Evolutionary conservation across 2,329 filamentous ascomycete genomes (phyloP).

Genomic region (Colletotrichum sp.): DNA sequence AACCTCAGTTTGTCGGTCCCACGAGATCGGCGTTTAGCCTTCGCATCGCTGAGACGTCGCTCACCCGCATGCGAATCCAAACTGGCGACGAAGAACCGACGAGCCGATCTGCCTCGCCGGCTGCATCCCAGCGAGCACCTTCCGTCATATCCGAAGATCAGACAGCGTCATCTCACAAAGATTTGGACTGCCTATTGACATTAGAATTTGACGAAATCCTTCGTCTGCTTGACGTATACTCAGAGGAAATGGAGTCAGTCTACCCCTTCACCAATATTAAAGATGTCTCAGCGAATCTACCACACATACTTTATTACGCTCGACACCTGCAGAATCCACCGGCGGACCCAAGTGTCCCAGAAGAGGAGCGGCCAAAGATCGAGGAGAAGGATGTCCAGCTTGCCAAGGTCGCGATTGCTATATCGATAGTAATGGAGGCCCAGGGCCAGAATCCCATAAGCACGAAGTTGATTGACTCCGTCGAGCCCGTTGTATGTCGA

Average conservation of each 20-base stretch:
- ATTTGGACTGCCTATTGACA: neutral
- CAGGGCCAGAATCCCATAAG: conserved; percentile 33
- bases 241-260: conserved; percentile 43
- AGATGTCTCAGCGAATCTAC: conserved; percentile 27
- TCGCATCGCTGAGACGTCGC: conserved; percentile 36
- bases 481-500: conserved; percentile 30
- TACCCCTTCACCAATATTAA: conserved; percentile 37
- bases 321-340: neutral
- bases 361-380: neutral
- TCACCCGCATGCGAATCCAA: conserved; percentile 39
- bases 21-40: conserved; percentile 39
- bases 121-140: conserved; percentile 17
- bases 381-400: conserved; percentile 34
- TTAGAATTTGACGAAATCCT: conserved; percentile 27
- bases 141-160: conserved; percentile 24
- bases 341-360: neutral
- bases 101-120: conserved; percentile 21
- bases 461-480: conserved; percentile 30
- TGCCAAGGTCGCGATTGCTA: conserved; percentile 37
- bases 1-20: conserved; percentile 40
- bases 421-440: conserved; percentile 34
- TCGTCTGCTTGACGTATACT: conserved; percentile 38
- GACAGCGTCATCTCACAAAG: conserved; percentile 13
- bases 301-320: conserved; percentile 30
- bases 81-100: conserved; percentile 27